Conservation (phyloP, 306 rosid genomes). For the Cucumis hystrix region DNA sequence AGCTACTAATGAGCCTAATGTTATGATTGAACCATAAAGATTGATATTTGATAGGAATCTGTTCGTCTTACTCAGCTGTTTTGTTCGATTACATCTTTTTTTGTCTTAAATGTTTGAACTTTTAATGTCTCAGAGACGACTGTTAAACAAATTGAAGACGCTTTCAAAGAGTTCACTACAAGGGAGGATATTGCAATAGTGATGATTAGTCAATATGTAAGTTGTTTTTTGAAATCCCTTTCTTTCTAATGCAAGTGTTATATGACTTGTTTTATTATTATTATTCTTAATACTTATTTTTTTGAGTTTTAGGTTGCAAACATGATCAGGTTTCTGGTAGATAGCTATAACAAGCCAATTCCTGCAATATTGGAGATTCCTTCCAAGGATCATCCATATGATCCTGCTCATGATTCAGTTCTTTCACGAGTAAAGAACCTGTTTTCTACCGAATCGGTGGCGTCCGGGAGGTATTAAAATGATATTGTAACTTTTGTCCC, state of each 20-base stretch:
- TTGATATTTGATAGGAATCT: slow-evolving; percentile 62
- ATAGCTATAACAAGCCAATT: slow-evolving; percentile 81
- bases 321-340: slow-evolving; percentile 84
- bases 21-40: slow-evolving; percentile 58
- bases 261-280: not conserved
- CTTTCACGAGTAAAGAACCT: slow-evolving; percentile 86
- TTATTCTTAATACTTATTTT: too few species aligned
- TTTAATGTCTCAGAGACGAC: slow-evolving; percentile 48
- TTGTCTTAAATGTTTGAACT: not conserved
- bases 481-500: not conserved
- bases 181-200: slow-evolving; percentile 78
- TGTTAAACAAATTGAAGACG: slow-evolving; percentile 85
- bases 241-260: not conserved
- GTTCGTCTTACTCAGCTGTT: slow-evolving; percentile 27
- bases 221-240: slow-evolving; percentile 15
- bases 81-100: slow-evolving; percentile 44
- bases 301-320: slow-evolving; percentile 66
- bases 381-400: slow-evolving; percentile 92
- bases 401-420: slow-evolving; percentile 84
- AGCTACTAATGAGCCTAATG: slow-evolving; percentile 20
- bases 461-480: slow-evolving; percentile 57
- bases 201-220: slow-evolving; percentile 90
- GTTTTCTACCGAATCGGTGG: slow-evolving; percentile 79
- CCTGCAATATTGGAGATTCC: slow-evolving; percentile 95
- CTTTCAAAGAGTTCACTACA: slow-evolving; percentile 80